Conservation (phyloP, 768 basidiomycete genomes). For the Leccinum rimulosum region DNA sequence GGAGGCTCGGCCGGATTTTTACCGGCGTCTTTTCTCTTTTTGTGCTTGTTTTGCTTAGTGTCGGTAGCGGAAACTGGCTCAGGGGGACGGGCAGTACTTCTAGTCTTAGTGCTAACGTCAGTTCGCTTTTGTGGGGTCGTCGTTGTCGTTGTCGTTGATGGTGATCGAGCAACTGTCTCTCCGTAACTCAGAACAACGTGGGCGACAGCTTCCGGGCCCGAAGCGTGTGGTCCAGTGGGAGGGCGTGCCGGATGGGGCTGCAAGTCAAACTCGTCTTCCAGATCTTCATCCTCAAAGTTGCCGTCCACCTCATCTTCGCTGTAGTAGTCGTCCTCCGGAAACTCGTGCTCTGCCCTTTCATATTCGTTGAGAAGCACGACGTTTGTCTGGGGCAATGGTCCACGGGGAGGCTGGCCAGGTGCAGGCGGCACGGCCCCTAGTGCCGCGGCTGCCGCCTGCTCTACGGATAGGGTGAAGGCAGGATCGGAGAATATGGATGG, state of each 20-base stretch:
- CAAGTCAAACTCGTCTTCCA: conserved; percentile 31
- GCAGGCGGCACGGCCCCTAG: conserved; percentile 29
- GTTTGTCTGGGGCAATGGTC: conserved; percentile 31
- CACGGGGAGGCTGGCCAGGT: conserved; percentile 33
- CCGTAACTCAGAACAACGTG: conserved; percentile 43
- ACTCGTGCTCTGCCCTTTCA: conserved; percentile 35
- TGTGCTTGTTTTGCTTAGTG: conserved; percentile 38
- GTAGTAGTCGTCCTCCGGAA: conserved; percentile 43
- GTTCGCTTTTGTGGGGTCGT: conserved; percentile 7
- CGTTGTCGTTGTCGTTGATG: conserved; percentile 2
- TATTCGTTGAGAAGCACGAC: conserved; percentile 41
- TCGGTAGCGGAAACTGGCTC: conserved; percentile 16
- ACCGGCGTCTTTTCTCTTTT: conserved; percentile 41
- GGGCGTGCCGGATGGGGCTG: conserved; percentile 25
- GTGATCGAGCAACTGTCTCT: conserved; percentile 24
- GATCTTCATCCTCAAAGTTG: conserved; percentile 39
- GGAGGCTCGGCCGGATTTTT: conserved; percentile 24
- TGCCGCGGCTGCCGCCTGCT: conserved; percentile 43
- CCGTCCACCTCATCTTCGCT: conserved; percentile 48
- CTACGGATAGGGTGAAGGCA: conserved; percentile 49
- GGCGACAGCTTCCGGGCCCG: conserved; percentile 31
- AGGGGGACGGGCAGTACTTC: conserved; percentile 21
- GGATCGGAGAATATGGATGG: conserved; percentile 54
- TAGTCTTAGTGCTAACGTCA: conserved; percentile 31
- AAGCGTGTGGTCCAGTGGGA: conserved; percentile 11